Conservation (phyloP, 192 early-diverging fungal genomes). For the Rhizophagus prolifer region DNA sequence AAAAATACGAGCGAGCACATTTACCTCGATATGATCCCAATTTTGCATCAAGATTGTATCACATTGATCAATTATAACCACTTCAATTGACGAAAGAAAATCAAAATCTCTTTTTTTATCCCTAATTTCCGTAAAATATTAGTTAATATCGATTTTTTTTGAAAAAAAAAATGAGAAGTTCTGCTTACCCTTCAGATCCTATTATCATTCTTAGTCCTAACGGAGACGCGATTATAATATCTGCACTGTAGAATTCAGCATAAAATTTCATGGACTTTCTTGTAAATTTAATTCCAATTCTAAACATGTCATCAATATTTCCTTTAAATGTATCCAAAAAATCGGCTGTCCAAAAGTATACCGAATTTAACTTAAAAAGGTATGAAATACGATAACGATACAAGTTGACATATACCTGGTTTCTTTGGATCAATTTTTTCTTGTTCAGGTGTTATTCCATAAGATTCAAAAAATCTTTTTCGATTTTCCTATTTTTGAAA, state of each 20-base stretch:
- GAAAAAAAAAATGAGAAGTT: background rate
- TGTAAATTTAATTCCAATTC: slow-evolving; percentile 88
- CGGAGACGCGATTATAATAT: slow-evolving; percentile 91
- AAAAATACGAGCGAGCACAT: background rate
- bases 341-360: slow-evolving; percentile 52
- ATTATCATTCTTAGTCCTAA: slow-evolving; percentile 88
- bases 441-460: slow-evolving; percentile 61
- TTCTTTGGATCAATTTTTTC: slow-evolving; percentile 59
- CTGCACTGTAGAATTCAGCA: slow-evolving; percentile 83
- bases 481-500: slow-evolving; percentile 65
- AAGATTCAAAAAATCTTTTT: slow-evolving; percentile 81
- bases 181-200: slow-evolving; percentile 68
- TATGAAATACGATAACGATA: background rate
- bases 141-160: no score
- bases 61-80: slow-evolving; percentile 84
- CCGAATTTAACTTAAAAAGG: background rate
- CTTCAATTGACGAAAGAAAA: slow-evolving; percentile 90
- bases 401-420: slow-evolving; percentile 42
- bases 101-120: slow-evolving; percentile 92
- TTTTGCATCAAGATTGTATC: slow-evolving; percentile 95
- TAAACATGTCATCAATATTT: slow-evolving; percentile 95
- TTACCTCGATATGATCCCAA: slow-evolving; percentile 91
- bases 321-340: slow-evolving; percentile 83
- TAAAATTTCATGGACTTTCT: slow-evolving; percentile 86
- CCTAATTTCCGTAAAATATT: slow-evolving; percentile 32